A percentile compares a stretch with the other conserved stretches of the same genome.
phyloP scores from a whole-genome alignment of 2,329 filamentous ascomycete genomes.

The Hymenoscyphus infarciens region DNA sequence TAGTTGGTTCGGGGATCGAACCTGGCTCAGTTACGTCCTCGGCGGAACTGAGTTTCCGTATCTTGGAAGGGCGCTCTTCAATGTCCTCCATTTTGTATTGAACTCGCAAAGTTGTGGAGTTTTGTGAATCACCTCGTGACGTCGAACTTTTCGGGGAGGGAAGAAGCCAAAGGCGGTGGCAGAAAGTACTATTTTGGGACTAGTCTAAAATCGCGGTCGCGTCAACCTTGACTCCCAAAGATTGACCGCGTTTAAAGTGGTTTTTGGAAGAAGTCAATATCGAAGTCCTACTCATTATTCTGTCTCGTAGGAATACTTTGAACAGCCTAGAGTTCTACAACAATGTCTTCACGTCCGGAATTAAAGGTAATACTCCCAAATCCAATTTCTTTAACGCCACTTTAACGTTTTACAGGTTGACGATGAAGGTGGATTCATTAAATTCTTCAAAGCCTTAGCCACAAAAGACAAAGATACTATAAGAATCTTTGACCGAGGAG shows the following conservation, averaged over 20 bases:
- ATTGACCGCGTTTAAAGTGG: conserved; percentile 5
- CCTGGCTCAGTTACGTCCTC: conserved; percentile 8
- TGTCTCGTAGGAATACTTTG: background rate
- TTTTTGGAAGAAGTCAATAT: background rate
- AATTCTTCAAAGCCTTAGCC: conserved; percentile 87
- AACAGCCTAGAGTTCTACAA: conserved; percentile 24
- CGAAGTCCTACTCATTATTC: background rate
- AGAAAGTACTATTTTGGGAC: conserved; percentile 11
- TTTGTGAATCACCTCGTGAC: conserved; percentile 16
- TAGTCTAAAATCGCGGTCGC: conserved; percentile 4
- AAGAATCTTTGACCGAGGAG: conserved; percentile 87
- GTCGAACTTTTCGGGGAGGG: conserved; percentile 9
- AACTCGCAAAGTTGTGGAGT: background rate
- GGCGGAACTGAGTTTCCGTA: conserved; percentile 26
- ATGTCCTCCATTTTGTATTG: conserved; percentile 28
- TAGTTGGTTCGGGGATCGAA: background rate
- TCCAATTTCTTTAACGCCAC: conserved; percentile 9
- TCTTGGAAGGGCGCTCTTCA: conserved; percentile 33
- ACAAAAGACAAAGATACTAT: conserved; percentile 69
- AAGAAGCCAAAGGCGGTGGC: conserved; percentile 8
- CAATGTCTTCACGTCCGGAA: conserved; percentile 69
- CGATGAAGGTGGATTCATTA: conserved; percentile 95
- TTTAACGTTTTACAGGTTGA: conserved; percentile 62
- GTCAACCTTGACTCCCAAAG: background rate
- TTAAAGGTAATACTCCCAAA: conserved; percentile 52